Base-by-base conservation (phyloP, 768 basidiomycete species). In the Amanita polypyramis region DNA sequence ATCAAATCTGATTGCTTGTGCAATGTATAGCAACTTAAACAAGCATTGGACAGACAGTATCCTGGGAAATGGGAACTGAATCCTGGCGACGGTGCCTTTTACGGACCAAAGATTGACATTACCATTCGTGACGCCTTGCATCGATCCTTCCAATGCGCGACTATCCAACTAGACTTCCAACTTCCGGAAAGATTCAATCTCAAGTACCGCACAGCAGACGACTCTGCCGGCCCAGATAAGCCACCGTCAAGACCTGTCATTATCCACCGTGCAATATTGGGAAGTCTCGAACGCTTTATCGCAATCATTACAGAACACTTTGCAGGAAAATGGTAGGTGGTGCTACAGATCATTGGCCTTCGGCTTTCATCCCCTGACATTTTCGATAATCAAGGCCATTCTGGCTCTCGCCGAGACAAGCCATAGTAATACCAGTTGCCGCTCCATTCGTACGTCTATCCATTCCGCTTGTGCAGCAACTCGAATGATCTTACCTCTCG, bases 81-180 rank as follows among this genome's bases (percentile, higher is more conserved):
- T 64, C 88, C 89, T 7, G 95, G 93, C 38, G 96, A 99, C 58
- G 96, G 96, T 43, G 96, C 96, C 8, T 99, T 99, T 77, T 99
- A 99, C 67, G 96, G 96, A 0, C 96, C 96, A 54, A 98, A 98
- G 73, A 95, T 97, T 59, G 96, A 98, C 66, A 95, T 99, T 69
- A 91, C 87, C 51, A 86, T 98, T 61, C 79, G 81, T 20, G 96
- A 99, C 58, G 94, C 96, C 0, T 73, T 98, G 19, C 79, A 75
- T 32, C 82, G 96, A 39, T 90, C 91, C 19, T 95, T 92, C 81
- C 96, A 99, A 65, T 98, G 95, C 59, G 96, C 93, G 34, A 98
- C 96, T 2, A 97, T 98, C 64, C 89, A 98, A 67, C 86, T 99
- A 50, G 95, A 98, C 69, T 99, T 97, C 80, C 92, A 99, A 65